Percentiles rank a stretch among this genome's conserved stretches.
phyloP scores from a whole-genome alignment of 257 asterid species.

The Mitragyna speciosa region DNA sequence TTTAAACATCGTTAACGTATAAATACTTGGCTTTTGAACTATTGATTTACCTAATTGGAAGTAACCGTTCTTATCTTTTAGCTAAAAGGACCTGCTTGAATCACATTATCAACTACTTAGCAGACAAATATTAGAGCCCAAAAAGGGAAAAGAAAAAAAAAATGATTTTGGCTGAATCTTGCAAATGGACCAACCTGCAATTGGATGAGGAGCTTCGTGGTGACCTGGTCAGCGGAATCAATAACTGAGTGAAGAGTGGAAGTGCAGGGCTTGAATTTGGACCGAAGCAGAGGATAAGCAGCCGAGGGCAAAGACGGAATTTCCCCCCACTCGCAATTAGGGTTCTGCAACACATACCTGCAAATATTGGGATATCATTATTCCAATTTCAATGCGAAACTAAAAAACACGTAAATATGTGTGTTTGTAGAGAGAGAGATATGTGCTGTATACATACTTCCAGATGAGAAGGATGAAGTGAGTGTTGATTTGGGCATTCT shows the following conservation, averaged over 20 bases:
- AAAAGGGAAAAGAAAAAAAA: background rate
- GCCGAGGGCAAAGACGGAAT: conserved; percentile 79
- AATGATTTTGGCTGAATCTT: background rate
- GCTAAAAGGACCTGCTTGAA: no score
- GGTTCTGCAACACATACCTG: conserved; percentile 59
- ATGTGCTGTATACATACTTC: conserved; percentile 42
- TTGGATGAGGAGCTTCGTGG: conserved; percentile 91
- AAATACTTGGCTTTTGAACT: no score
- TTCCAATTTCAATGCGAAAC: no score
- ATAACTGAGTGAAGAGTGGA: conserved; percentile 67
- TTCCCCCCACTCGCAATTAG: conserved; percentile 72
- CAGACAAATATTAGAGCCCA: background rate
- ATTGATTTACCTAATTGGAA: no score
- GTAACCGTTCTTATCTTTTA: no score
- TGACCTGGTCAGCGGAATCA: conserved; percentile 70
- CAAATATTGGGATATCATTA: background rate
- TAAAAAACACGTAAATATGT: background rate
- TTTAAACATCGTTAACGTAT: no score
- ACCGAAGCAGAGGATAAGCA: conserved; percentile 64
- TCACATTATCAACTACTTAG: no score
- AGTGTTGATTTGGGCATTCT: conserved; percentile 59
- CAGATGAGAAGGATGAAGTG: conserved; percentile 80
- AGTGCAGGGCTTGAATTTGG: conserved; percentile 69
- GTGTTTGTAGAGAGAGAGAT: background rate
- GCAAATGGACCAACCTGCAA: conserved; percentile 49